Conservation (phyloP, 306 rosid species). For the Sesbania bispinosa region DNA sequence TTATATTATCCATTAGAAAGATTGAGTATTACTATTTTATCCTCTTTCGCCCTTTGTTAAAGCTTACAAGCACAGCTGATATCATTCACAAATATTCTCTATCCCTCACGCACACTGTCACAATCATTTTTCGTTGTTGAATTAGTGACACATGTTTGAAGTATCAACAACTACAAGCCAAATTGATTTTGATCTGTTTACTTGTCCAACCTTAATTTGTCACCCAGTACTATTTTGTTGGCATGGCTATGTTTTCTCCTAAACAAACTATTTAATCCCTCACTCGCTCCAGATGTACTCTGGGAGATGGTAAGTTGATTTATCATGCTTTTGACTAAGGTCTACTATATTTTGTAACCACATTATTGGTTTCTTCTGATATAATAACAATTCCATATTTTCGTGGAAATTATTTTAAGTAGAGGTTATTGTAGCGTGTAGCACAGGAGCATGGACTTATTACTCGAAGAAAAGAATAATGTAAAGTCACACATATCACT, state of each 20-base stretch:
- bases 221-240: neutral
- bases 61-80: neutral
- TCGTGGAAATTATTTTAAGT: neutral
- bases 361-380: neutral
- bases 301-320: neutral
- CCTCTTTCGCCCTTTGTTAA: neutral
- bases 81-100: neutral
- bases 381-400: neutral
- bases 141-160: slow-evolving; percentile 23
- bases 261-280: too few species aligned
- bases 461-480: too few species aligned
- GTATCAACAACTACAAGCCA: slow-evolving; percentile 28
- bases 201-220: neutral
- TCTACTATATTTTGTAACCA: neutral
- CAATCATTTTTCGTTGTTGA: slow-evolving; percentile 1
- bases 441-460: too few species aligned
- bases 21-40: too few species aligned
- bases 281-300: too few species aligned
- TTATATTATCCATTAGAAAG: too few species aligned
- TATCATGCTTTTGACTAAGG: neutral
- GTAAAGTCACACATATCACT: too few species aligned
- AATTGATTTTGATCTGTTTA: slow-evolving; percentile 6
- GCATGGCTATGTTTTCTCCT: neutral
- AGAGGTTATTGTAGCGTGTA: neutral
- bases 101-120: neutral